These are phyloP conservation scores for Nitzschia sp. DNA, from an alignment of 108 stramenopile genomes.

Conservation along the genomic window DNA sequence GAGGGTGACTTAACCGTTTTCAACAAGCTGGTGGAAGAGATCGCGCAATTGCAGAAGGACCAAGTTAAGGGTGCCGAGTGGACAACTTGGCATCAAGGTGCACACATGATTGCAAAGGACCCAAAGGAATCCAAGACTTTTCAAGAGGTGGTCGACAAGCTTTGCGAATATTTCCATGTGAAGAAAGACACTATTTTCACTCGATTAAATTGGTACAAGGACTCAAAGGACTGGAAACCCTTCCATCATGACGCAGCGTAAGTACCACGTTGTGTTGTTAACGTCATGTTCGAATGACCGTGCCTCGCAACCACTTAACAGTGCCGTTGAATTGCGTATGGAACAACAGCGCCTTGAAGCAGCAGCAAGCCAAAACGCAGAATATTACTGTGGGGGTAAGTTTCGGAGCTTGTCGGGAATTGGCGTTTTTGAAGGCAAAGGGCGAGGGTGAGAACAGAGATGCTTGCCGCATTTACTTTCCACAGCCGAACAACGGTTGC, in stretches of 20 bases:
- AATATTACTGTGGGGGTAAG: constrained; percentile 83
- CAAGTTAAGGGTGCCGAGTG: constrained; percentile 50
- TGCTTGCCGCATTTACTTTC: constrained; percentile 70
- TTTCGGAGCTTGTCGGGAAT: constrained; percentile 81
- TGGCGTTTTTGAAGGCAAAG: constrained; percentile 60
- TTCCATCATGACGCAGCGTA: constrained; percentile 90
- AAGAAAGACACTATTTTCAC: constrained; percentile 42
- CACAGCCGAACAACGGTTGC: constrained; percentile 84
- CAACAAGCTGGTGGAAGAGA: constrained; percentile 75
- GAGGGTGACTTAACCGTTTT: constrained; percentile 74
- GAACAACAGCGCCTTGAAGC: constrained; percentile 70
- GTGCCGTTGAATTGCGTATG: no score
- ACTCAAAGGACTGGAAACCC: constrained; percentile 82
- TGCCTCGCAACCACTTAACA: not conserved
- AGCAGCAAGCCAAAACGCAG: constrained; percentile 70
- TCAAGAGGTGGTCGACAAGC: constrained; percentile 53
- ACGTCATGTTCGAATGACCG: not conserved
- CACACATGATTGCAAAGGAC: constrained; percentile 73
- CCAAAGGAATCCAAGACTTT: constrained; percentile 63
- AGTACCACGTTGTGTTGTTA: not conserved
- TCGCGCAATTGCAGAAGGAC: constrained; percentile 51
- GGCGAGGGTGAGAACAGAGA: not conserved
- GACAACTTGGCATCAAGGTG: constrained; percentile 82
- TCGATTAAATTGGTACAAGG: constrained; percentile 88
- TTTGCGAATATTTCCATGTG: constrained; percentile 78